phyloP scores from a whole-genome alignment of 495 filamentous ascomycete genomes.

The Diplogelasinospora grovesii region DNA sequence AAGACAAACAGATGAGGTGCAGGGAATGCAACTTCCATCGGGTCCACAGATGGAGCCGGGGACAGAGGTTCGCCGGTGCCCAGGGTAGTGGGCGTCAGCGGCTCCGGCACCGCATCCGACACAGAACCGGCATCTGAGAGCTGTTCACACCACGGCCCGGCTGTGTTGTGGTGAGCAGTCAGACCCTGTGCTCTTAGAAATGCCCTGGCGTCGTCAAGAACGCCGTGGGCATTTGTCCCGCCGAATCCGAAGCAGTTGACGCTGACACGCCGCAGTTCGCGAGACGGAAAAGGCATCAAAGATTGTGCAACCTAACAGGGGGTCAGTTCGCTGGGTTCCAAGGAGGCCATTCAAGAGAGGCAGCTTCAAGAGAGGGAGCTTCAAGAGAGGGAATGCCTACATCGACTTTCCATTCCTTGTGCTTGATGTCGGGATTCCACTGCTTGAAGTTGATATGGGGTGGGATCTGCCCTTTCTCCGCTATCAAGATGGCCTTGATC shows the following conservation, averaged over 20 bases:
- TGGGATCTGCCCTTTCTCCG: conserved; percentile 44
- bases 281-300: conserved; percentile 1
- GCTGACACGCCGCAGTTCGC: conserved; percentile 2
- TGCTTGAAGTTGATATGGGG: conserved; percentile 41
- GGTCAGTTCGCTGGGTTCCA: neutral
- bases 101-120: neutral
- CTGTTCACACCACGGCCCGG: neutral
- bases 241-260: conserved; percentile 12
- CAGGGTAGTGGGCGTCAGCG: neutral
- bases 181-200: conserved; percentile 1
- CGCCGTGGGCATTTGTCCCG: conserved; percentile 10
- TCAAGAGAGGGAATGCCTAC: neutral
- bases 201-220: conserved; percentile 8
- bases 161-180: conserved; percentile 2
- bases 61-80: too few relatives aligned
- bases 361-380: neutral
- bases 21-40: too few relatives aligned
- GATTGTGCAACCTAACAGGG: neutral
- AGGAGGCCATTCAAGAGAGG: too few relatives aligned
- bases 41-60: too few relatives aligned
- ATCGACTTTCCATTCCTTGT: conserved; percentile 16
- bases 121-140: neutral
- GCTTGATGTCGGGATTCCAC: conserved; percentile 36
- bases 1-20: conserved; percentile 11
- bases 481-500: conserved; percentile 41